Percentiles rank a stretch among this genome's conserved stretches.
phyloP scores from a whole-genome alignment of 345 rosid species.

The Salix exigua region DNA sequence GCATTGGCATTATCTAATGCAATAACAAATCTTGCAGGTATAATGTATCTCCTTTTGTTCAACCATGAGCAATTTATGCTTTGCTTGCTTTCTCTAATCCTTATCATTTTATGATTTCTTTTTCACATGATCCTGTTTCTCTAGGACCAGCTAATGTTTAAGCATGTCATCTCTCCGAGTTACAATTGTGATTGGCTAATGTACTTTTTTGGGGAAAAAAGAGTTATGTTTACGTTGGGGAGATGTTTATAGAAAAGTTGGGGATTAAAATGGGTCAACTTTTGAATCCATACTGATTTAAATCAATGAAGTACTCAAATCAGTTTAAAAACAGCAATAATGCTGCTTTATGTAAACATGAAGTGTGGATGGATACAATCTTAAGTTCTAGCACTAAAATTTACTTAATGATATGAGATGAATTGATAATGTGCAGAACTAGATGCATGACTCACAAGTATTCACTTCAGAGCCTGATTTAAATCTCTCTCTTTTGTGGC shows the following conservation, averaged over 20 bases:
- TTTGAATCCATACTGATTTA: neutral
- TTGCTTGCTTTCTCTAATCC: neutral
- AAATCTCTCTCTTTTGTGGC: neutral
- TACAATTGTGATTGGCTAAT: neutral
- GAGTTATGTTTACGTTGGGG: neutral
- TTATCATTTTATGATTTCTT: neutral
- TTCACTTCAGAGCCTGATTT: neutral
- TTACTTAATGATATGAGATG: neutral
- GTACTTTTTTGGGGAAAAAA: no score
- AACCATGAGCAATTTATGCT: neutral
- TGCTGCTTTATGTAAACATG: neutral
- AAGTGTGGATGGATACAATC: neutral
- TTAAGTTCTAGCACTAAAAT: neutral
- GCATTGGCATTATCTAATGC: conserved; percentile 91
- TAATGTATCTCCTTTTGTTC: neutral
- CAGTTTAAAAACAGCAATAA: neutral
- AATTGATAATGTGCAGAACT: neutral
- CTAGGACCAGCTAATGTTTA: neutral
- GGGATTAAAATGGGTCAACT: neutral
- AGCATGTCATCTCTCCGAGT: neutral
- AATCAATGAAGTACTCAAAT: neutral
- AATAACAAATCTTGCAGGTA: conserved; percentile 82
- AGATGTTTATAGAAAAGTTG: neutral
- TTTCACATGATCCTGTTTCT: neutral
- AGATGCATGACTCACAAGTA: neutral